Base-by-base conservation (phyloP, 2,329 filamentous ascomycete species). In the Talaromyces funiculosus region DNA sequence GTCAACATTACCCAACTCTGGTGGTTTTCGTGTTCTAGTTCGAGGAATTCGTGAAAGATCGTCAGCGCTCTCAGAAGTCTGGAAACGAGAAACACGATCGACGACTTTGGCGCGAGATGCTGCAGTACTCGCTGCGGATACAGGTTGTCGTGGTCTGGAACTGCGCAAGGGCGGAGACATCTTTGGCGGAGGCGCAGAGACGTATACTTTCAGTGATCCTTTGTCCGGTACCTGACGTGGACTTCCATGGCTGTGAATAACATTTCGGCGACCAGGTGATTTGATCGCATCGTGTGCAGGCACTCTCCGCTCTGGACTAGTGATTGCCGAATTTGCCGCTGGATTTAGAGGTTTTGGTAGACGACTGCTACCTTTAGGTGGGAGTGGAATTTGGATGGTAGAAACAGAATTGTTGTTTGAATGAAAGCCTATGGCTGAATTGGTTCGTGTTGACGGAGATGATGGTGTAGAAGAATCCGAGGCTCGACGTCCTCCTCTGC, bases 111-210 rank as follows among this genome's bases (percentile, higher is more conserved):
- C 83, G 61, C 87, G 84, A 37, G 88, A 89, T 59, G 86, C 85
- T 33, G 86, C 80, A n/a, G 88, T 89, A 2, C 84, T 84, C n/a
- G 88, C 88, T 59, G 85, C 80, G 9, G 90, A 90, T 22, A 95
- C 86, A 8, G 89, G 87, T 69, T 90, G 87, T 56, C 90, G 82
- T n/a, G 90, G 90, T 43, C 90, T 82, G 43, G 90, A 94, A 69
- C 90, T 94, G 69, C 91, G 85, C 53, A 96, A 77, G 9, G 88
- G 85, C 3, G 91, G 90, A 1, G 92, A 95, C 35, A 87, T 82
- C 70, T 90, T 90, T 0, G 89, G 84, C 18, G 82, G 80, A 45
- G 89, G 85, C 35, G 84, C 80, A 61, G 88, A 84, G 65, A 94
- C 89, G 71, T 89, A 90, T 40, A 90, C 89, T 66, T 88, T 86